Percentiles rank a stretch among this genome's conserved stretches.
Conservation (phyloP, 495 filamentous ascomycete species). For the Endocarpon pusillum region DNA sequence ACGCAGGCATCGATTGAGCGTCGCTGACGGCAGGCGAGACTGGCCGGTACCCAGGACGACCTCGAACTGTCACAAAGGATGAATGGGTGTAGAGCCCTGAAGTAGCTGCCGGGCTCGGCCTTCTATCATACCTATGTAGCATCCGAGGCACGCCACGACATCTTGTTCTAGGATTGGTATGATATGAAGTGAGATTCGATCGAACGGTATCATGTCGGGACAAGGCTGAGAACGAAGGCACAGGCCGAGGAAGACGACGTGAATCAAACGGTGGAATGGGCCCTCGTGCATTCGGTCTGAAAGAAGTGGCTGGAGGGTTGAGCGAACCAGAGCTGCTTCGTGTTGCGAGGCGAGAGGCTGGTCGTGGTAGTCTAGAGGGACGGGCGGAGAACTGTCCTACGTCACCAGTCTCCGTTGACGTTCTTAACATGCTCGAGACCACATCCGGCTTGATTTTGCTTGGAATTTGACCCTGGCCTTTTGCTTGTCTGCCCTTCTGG, state of each 20-base stretch:
- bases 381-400: constrained; percentile 43
- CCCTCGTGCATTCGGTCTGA: no score
- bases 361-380: constrained; percentile 25
- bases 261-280: no score
- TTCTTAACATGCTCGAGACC: constrained; percentile 46
- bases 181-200: not conserved
- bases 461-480: not conserved
- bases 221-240: not conserved
- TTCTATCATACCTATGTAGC: not conserved
- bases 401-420: constrained; percentile 50
- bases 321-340: constrained; percentile 4
- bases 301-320: constrained; percentile 1
- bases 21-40: constrained; percentile 39
- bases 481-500: constrained; percentile 1
- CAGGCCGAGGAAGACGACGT: not conserved
- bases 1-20: constrained; percentile 3
- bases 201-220: not conserved
- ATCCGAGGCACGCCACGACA: constrained; percentile 1
- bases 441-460: not conserved
- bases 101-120: constrained; percentile 13
- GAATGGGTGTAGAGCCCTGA: constrained; percentile 12
- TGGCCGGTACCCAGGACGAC: constrained; percentile 43
- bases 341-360: constrained; percentile 1
- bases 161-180: not conserved
- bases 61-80: constrained; percentile 18